phyloP scores from a whole-genome alignment of 495 filamentous ascomycete genomes.

The Annulohypoxylon moriforme region DNA sequence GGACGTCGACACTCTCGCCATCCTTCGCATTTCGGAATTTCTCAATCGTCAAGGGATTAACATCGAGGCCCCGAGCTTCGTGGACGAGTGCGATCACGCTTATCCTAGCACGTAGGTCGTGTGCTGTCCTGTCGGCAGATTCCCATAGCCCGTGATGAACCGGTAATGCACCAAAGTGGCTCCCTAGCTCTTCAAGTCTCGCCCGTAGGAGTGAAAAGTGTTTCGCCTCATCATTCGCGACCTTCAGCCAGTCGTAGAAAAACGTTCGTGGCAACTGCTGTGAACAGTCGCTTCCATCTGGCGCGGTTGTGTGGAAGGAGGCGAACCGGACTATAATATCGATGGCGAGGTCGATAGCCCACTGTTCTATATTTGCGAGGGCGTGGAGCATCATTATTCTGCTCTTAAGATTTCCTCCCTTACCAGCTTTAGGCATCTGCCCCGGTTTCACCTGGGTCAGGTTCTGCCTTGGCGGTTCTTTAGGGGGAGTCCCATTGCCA shows the following conservation, averaged over 20 bases:
- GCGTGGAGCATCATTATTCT: slow-evolving; percentile 65
- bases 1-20: slow-evolving; percentile 55
- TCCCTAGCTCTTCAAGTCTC: slow-evolving; percentile 62
- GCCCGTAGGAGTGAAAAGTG: slow-evolving; percentile 65
- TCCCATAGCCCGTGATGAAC: slow-evolving; percentile 65
- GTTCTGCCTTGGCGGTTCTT: slow-evolving; percentile 59
- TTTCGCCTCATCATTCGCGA: slow-evolving; percentile 65
- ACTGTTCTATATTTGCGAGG: slow-evolving; percentile 65
- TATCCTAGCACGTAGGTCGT: slow-evolving; percentile 63
- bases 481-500: slow-evolving; percentile 54
- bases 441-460: slow-evolving; percentile 56
- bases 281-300: slow-evolving; percentile 27
- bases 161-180: slow-evolving; percentile 61
- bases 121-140: slow-evolving; percentile 59
- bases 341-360: slow-evolving; percentile 67
- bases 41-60: slow-evolving; percentile 66
- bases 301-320: slow-evolving; percentile 53
- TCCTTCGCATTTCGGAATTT: slow-evolving; percentile 63
- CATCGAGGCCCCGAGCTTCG: slow-evolving; percentile 64
- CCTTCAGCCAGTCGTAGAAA: slow-evolving; percentile 67
- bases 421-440: slow-evolving; percentile 57
- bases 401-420: slow-evolving; percentile 61
- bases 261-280: slow-evolving; percentile 60
- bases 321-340: slow-evolving; percentile 66
- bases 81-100: slow-evolving; percentile 66